Conservation (phyloP, 345 rosid species). For the Sisymbrium irio region DNA sequence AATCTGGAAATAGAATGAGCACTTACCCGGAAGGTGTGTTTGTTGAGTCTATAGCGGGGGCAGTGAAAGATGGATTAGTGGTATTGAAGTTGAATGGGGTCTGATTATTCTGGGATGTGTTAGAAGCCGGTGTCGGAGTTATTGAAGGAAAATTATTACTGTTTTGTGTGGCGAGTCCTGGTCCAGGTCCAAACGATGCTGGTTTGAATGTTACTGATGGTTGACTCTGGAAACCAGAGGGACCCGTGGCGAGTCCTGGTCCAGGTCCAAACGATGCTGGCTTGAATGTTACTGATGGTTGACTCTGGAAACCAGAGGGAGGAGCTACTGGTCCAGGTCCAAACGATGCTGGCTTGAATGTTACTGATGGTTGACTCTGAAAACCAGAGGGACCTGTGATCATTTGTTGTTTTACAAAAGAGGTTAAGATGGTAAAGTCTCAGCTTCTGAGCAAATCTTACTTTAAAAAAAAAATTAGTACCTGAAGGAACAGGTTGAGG, state of each 20-base stretch:
- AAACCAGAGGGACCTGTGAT: conserved; percentile 27
- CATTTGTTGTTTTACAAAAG: conserved; percentile 10
- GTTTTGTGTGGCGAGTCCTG: conserved; percentile 26
- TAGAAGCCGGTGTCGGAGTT: conserved; percentile 11
- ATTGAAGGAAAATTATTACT: conserved; percentile 22
- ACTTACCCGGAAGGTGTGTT: conserved; percentile 31
- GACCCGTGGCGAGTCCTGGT: conserved; percentile 5
- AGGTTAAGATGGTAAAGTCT: conserved; percentile 6
- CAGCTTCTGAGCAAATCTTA: neutral
- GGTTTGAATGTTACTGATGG: conserved; percentile 19
- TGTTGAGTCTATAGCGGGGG: conserved; percentile 16
- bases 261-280: conserved; percentile 35
- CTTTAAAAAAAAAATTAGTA: conserved; percentile 15
- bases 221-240: conserved; percentile 25
- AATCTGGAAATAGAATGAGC: neutral
- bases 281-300: conserved; percentile 18
- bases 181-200: conserved; percentile 36
- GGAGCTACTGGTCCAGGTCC: conserved; percentile 21
- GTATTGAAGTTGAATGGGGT: conserved; percentile 16
- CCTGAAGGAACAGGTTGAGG: conserved; percentile 35
- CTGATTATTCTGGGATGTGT: conserved; percentile 27
- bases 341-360: conserved; percentile 31
- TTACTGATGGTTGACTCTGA: conserved; percentile 10
- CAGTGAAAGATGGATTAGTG: conserved; percentile 23
- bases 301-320: conserved; percentile 8